These are phyloP conservation scores for Chalaropsis thielavioides DNA, from an alignment of 2,329 filamentous ascomycete species.

Conservation along the genomic window DNA sequence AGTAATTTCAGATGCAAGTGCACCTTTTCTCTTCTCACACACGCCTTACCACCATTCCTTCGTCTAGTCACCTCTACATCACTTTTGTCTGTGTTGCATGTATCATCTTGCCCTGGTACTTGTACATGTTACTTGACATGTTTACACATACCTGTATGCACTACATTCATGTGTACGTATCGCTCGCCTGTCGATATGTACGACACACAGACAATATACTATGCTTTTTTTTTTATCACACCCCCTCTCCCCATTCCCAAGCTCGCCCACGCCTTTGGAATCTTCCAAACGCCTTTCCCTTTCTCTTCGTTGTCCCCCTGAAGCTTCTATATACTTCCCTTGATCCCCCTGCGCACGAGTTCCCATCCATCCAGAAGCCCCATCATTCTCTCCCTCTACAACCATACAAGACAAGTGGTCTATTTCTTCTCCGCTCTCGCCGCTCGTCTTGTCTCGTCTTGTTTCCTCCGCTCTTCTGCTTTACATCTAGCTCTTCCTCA, in stretches of 20 bases:
- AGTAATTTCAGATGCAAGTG: not conserved
- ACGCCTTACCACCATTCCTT: not conserved
- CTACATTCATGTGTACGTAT: not conserved
- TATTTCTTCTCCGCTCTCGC: not conserved
- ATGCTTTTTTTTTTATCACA: not conserved
- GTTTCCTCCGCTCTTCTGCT: not conserved
- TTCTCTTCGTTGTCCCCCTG: not conserved
- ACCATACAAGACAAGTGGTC: not conserved
- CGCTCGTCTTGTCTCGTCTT: too few species aligned
- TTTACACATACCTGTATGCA: not conserved
- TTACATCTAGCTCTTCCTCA: not conserved
- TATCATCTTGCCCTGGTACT: not conserved
- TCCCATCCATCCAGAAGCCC: too few species aligned
- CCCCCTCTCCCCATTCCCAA: not conserved
- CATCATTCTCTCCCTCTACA: not conserved
- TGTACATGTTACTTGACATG: not conserved
- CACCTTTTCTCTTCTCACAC: not conserved
- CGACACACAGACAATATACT: conserved; percentile 2
- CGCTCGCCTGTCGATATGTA: not conserved
- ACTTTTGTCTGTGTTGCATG: not conserved
- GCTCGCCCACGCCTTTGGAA: not conserved
- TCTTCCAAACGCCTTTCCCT: not conserved
- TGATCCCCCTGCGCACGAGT: not conserved
- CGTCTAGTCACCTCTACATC: not conserved
- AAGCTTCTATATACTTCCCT: not conserved